phyloP scores from a whole-genome alignment of 2,329 filamentous ascomycete species.

The Talaromyces sp. region DNA sequence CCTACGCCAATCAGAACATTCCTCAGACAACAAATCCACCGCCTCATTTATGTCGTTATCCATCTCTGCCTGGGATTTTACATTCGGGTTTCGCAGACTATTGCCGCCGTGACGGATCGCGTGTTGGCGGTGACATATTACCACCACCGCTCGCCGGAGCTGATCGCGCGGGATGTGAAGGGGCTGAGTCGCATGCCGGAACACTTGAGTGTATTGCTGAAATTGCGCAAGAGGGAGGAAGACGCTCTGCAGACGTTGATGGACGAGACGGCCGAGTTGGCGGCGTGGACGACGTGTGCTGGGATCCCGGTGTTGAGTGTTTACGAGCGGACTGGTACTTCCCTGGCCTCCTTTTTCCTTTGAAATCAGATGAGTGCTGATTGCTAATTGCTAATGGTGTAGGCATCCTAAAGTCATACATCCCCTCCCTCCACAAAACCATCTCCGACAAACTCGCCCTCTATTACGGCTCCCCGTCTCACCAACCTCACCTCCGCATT shows the following conservation, averaged over 20 bases:
- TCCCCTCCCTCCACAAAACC: slow-evolving; percentile 76
- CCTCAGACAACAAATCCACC: slow-evolving; percentile 43
- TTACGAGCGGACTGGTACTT: slow-evolving; percentile 80
- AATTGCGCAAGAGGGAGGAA: slow-evolving; percentile 58
- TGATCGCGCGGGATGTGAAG: slow-evolving; percentile 83
- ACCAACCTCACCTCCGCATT: slow-evolving; percentile 68
- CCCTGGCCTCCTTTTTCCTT: no score
- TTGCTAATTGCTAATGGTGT: not conserved
- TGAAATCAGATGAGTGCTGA: no score
- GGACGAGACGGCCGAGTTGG: slow-evolving; percentile 85
- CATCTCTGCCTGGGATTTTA: slow-evolving; percentile 86
- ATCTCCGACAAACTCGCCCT: slow-evolving; percentile 75
- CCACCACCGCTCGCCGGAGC: slow-evolving; percentile 90
- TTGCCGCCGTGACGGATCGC: slow-evolving; percentile 72
- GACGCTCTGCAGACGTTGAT: slow-evolving; percentile 79
- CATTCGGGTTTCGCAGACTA: slow-evolving; percentile 74
- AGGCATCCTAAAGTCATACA: slow-evolving; percentile 87
- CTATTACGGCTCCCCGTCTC: slow-evolving; percentile 70
- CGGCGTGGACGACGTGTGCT: slow-evolving; percentile 87
- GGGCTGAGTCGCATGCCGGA: slow-evolving; percentile 69
- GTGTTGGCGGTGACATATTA: slow-evolving; percentile 82
- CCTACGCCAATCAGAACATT: slow-evolving; percentile 43
- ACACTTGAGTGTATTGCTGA: slow-evolving; percentile 84
- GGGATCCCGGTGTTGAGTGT: slow-evolving; percentile 84
- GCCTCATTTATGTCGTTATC: slow-evolving; percentile 44